Base-by-base conservation (phyloP, 192 early-diverging fungal genomes). In the Coemansia sp. region DNA sequence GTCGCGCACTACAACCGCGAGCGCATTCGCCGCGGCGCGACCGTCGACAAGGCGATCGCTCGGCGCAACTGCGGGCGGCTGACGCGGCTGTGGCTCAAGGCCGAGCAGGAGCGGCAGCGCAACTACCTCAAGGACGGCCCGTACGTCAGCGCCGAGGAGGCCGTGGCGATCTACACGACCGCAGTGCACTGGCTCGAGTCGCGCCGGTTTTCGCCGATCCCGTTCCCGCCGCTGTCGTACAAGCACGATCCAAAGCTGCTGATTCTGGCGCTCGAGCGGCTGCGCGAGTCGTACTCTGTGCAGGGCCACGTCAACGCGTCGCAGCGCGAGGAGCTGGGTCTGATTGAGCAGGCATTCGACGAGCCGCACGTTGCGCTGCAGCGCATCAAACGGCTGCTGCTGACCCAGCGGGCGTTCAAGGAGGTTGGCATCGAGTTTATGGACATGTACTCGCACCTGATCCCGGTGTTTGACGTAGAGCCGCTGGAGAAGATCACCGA, bases 401-500 rank as follows among this genome's bases (percentile, higher is more conserved):
- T 99, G 26, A 99, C 96, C 8, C 94, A 97, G 70, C 85, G 96
- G 49, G 93, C 96, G 1, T 99, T 99, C 82, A 97, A 97, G 73
- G 94, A 99, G 80, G 94, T 99, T 11, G 94, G 94, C 11, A 95
- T 99, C 61, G 94, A 99, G 78, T 99, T 99, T 56, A 97, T 99
- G 94, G 96, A 99, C 80, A 80, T 93, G 56, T 99, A 95, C 73
- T 88, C 85, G 58, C 93, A 99, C 56, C 74, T 99, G 70, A 89
- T 97, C 53, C 96, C 96, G 15, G 96, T 99, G 8, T 97, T 93
- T 70, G 92, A 94, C 67, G 84, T 99, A 5, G 96, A 97, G 63
- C 94, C 96, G n/a, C 75, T 99, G n/a, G 96, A 99, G 66, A 99
- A 99, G 77, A 99, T 99, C 55, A 94, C 94, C 0, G 96, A 99